These are phyloP conservation scores for Ceratocystis alfenasii DNA, from an alignment of 2,329 filamentous ascomycete genomes.

Conservation along the genomic window DNA sequence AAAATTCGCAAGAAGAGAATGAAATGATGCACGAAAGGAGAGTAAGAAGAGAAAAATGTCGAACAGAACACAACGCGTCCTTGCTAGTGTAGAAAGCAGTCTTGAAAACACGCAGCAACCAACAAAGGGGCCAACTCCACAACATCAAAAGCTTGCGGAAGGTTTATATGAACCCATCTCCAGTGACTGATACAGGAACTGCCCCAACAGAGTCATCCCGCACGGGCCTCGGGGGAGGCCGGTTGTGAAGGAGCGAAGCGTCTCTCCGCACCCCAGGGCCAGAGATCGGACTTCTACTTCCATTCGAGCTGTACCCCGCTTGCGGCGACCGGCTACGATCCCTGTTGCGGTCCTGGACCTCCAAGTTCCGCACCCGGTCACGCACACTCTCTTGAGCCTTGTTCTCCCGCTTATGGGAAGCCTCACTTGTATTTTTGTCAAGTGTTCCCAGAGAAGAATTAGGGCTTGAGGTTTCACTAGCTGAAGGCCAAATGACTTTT, in stretches of 20 bases:
- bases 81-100: neutral
- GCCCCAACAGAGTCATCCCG: constrained; percentile 11
- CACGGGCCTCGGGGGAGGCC: constrained; percentile 10
- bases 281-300: constrained; percentile 8
- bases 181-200: neutral
- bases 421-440: neutral
- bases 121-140: neutral
- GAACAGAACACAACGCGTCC: neutral
- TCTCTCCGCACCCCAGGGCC: neutral
- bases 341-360: constrained; percentile 12
- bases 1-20: constrained; percentile 2
- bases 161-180: constrained; percentile 11
- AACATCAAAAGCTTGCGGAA: neutral
- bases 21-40: constrained; percentile 6
- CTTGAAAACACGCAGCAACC: neutral
- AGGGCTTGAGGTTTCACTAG: neutral
- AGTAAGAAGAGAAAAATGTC: constrained; percentile 2
- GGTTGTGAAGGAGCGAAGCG: neutral
- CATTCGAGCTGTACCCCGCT: neutral
- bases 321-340: constrained; percentile 13
- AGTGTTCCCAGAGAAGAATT: neutral
- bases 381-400: constrained; percentile 13
- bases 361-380: constrained; percentile 19
- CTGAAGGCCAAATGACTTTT: constrained; percentile 14
- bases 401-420: neutral